Evolutionary conservation across 2,329 filamentous ascomycete species (phyloP).

Genomic region (Calonectria hawksworthii): DNA sequence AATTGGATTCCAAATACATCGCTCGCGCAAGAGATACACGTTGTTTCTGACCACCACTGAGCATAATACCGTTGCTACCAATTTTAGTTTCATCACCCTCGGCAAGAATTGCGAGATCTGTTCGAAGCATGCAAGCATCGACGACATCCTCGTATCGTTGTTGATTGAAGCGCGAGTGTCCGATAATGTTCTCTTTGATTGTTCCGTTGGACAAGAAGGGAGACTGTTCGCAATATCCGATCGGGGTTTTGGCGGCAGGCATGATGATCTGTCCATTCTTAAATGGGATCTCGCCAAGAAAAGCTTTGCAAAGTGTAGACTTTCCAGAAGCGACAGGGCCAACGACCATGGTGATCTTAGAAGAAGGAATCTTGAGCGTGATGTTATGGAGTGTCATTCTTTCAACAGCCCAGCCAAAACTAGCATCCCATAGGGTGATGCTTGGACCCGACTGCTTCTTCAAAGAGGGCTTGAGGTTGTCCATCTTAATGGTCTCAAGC

Average conservation of each 20-base stretch:
- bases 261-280: slow-evolving; percentile 14
- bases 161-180: not conserved
- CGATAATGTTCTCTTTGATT: slow-evolving; percentile 20
- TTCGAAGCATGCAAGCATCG: not conserved
- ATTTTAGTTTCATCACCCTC: slow-evolving; percentile 18
- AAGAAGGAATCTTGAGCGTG: slow-evolving; percentile 15
- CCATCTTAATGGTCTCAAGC: not conserved
- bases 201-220: slow-evolving; percentile 11
- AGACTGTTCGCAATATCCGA: slow-evolving; percentile 21
- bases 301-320: slow-evolving; percentile 51
- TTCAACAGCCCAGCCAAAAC: slow-evolving; percentile 25
- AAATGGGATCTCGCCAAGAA: slow-evolving; percentile 45
- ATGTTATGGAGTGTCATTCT: slow-evolving; percentile 16
- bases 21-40: slow-evolving; percentile 43
- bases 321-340: slow-evolving; percentile 52
- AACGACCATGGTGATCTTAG: slow-evolving; percentile 44
- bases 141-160: slow-evolving; percentile 10
- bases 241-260: slow-evolving; percentile 14
- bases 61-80: slow-evolving; percentile 10
- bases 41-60: slow-evolving; percentile 22
- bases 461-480: not conserved
- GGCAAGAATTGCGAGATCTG: slow-evolving; percentile 5
- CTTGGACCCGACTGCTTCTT: not conserved
- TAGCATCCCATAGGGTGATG: slow-evolving; percentile 12
- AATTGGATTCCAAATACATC: slow-evolving; percentile 38